phyloP scores from a whole-genome alignment of 306 rosid genomes.

The Cicer pinnatifidum region DNA sequence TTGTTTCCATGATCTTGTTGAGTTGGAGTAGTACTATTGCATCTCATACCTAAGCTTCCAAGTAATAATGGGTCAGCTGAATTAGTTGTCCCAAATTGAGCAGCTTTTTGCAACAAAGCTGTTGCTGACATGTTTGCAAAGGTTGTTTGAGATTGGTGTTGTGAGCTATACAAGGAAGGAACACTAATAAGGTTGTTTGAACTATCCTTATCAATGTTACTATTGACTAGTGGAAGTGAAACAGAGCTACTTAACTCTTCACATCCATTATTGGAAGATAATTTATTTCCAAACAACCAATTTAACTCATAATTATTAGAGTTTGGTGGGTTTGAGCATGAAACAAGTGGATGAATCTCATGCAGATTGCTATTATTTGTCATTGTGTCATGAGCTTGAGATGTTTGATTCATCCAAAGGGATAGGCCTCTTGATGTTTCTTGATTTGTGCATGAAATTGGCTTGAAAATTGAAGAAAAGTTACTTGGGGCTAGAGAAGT shows the following conservation, averaged over 20 bases:
- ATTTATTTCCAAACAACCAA: slow-evolving; percentile 69
- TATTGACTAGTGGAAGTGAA: slow-evolving; percentile 48
- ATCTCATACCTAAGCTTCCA: slow-evolving; percentile 63
- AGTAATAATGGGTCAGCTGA: slow-evolving; percentile 64
- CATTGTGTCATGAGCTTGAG: slow-evolving; percentile 47
- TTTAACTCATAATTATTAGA: slow-evolving; percentile 55
- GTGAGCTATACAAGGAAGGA: slow-evolving; percentile 72
- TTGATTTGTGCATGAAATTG: slow-evolving; percentile 50
- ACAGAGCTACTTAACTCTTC: slow-evolving; percentile 51
- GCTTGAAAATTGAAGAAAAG: slow-evolving; percentile 69
- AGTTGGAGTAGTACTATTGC: slow-evolving; percentile 39
- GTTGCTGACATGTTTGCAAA: slow-evolving; percentile 85
- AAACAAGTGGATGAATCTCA: slow-evolving; percentile 42
- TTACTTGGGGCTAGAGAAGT: slow-evolving; percentile 50
- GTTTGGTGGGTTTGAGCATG: slow-evolving; percentile 34
- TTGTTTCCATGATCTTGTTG: slow-evolving; percentile 59
- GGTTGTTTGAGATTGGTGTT: slow-evolving; percentile 48
- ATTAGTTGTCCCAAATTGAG: slow-evolving; percentile 68
- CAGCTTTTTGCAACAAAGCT: slow-evolving; percentile 86
- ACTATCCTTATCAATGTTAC: slow-evolving; percentile 45
- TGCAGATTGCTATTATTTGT: slow-evolving; percentile 42
- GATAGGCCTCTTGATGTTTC: slow-evolving; percentile 53
- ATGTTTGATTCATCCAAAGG: slow-evolving; percentile 61
- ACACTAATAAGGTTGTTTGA: slow-evolving; percentile 52
- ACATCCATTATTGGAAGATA: slow-evolving; percentile 44